These are phyloP conservation scores for Clarireedia homoeocarpa DNA, from an alignment of 2,329 filamentous ascomycete genomes.

Conservation along the genomic window DNA sequence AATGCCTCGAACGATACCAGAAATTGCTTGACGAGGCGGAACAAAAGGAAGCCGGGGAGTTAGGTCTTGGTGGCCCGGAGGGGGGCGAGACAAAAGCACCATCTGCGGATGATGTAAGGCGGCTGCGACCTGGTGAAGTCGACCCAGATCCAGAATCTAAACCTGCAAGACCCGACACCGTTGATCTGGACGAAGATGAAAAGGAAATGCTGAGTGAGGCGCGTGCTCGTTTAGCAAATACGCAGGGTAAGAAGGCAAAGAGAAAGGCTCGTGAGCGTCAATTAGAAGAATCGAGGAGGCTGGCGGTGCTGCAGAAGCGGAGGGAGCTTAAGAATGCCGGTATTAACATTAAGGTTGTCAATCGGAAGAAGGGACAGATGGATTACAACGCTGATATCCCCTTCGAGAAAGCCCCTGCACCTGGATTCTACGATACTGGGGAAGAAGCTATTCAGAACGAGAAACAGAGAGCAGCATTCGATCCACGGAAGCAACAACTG, in stretches of 20 bases:
- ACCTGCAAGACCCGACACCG: constrained; percentile 89
- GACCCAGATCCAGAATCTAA: constrained; percentile 98
- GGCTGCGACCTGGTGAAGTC: constrained; percentile 82
- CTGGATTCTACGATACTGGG: constrained; percentile 87
- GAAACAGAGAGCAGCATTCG: constrained; percentile 73
- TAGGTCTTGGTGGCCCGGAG: constrained; percentile 77
- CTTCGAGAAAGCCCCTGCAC: constrained; percentile 83
- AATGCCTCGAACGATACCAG: constrained; percentile 95
- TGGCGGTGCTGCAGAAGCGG: constrained; percentile 89
- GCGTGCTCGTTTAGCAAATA: constrained; percentile 90
- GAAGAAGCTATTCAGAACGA: constrained; percentile 81
- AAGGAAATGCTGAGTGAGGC: constrained; percentile 99
- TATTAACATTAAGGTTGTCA: constrained; percentile 94
- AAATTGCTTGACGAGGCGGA: constrained; percentile 95
- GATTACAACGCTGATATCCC: constrained; percentile 99
- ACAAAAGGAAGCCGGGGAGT: constrained; percentile 69
- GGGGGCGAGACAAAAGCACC: constrained; percentile 83
- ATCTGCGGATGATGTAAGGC: constrained; percentile 84
- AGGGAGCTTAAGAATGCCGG: constrained; percentile 95
- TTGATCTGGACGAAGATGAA: constrained; percentile 97
- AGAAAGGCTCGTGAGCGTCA: constrained; percentile 92
- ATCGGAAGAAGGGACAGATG: constrained; percentile 92
- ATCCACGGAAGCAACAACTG: constrained; percentile 86
- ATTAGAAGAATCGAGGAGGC: constrained; percentile 83
- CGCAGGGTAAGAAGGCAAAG: constrained; percentile 98